Base-by-base conservation (phyloP, 78 protist species). In the Dictyostelium firmibasis region DNA sequence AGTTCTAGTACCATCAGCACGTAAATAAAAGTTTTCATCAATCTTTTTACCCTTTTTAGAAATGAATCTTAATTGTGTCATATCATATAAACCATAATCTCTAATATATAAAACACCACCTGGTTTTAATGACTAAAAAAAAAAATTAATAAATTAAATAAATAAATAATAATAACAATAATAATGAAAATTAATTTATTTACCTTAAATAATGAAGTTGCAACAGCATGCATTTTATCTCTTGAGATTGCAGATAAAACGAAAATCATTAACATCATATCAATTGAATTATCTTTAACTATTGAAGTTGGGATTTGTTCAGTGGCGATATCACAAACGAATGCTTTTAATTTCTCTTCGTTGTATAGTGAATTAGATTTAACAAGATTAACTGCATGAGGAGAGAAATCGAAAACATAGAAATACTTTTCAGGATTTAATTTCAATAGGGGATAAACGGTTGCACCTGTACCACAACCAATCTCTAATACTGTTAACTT, bases 1-100 rank as follows among this genome's bases (percentile, higher is more conserved):
- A 77, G 91, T 84, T 43, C 93, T 69, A 11, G 97, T 96, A 3
- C 97, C 97, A 91, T 96, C 97, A 6, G 91, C 81, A 33, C 97
- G 78, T 4, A 96, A 57, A 81, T 96, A 96, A 72, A 82, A 86
- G 81, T 94, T 93, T 23, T 96, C 94, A 16, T 83, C 96, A 20
- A 96, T 16, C 78, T 94, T 95, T 53, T 91, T 81, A 25, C 92
- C 96, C 25, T 84, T 67, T 64, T 92, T 92, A 1, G 88, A 36
- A 20, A 83, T 43, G 64, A 96, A 96, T 35, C 97, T 9, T 8
- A 96, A 67, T 79, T 96, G 97, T 16, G 97, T 88, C 91, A 96
- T 70, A 82, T 96, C 97, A 53, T 95, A 95, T 29, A 93, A 82
- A 5, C 97, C 97, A 57, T 96, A 96, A 83, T 96, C 97, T 53